phyloP scores from a whole-genome alignment of 352 stramenopile species.

The Pythium monospermum region DNA sequence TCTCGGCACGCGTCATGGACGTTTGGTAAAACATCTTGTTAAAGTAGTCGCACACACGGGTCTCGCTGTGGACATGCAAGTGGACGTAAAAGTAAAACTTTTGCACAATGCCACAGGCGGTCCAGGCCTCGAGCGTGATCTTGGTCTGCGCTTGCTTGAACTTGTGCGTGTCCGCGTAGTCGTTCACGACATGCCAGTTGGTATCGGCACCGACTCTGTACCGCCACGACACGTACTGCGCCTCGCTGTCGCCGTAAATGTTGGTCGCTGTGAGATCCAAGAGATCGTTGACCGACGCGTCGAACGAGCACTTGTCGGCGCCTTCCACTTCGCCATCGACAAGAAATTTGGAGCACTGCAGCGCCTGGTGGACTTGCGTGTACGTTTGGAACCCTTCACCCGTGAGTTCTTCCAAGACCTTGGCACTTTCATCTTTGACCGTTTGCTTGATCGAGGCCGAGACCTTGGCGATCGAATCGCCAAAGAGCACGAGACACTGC shows the following conservation, averaged over 20 bases:
- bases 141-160: constrained; percentile 40
- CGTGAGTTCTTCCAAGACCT: not conserved
- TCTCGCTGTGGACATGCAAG: constrained; percentile 26
- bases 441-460: not conserved
- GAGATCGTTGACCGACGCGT: not conserved
- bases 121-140: constrained; percentile 42
- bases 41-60: constrained; percentile 33
- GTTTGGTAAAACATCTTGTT: constrained; percentile 42
- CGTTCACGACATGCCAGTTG: too few relatives aligned
- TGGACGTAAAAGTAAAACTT: constrained; percentile 29
- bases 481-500: constrained; percentile 55
- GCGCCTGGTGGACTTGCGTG: not conserved
- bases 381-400: not conserved
- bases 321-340: not conserved
- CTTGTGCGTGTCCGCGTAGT: constrained; percentile 22
- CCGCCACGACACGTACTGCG: constrained; percentile 56
- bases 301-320: not conserved
- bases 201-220: constrained; percentile 38
- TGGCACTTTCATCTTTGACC: not conserved
- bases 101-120: constrained; percentile 28
- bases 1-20: not conserved
- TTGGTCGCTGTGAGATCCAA: constrained; percentile 6
- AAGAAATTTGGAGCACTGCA: not conserved
- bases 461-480: not conserved
- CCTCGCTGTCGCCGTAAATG: not conserved